Conservation (phyloP, 1,284 basidiomycete genomes). For the Prillingera fragicola region DNA sequence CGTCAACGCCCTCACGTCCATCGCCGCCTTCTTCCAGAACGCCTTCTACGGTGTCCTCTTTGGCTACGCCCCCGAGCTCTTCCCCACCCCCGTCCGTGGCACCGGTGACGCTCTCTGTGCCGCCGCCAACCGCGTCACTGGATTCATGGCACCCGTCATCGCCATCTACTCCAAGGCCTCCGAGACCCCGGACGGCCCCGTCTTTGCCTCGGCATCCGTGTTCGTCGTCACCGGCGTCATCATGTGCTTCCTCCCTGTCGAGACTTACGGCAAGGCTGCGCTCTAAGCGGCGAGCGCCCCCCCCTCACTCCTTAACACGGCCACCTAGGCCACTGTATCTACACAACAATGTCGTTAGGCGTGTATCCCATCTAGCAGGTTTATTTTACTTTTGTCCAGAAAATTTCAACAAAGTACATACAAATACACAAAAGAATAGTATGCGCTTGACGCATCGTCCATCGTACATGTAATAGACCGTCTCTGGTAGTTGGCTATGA, state of each 20-base stretch:
- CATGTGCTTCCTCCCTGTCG: slow-evolving; percentile 56
- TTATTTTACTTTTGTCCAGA: no score
- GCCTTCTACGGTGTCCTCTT: slow-evolving; percentile 55
- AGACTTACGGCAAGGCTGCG: slow-evolving; percentile 50
- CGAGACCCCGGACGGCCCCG: slow-evolving; percentile 50
- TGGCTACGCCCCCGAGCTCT: slow-evolving; percentile 61
- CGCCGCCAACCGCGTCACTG: slow-evolving; percentile 56
- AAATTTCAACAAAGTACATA: no score
- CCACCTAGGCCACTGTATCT: no score
- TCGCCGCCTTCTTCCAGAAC: slow-evolving; percentile 53
- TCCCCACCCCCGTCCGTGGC: slow-evolving; percentile 60
- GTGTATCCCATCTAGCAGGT: no score
- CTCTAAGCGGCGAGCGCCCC: slow-evolving; percentile 12
- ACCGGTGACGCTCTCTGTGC: slow-evolving; percentile 60
- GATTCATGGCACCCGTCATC: slow-evolving; percentile 47
- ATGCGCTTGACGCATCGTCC: no score
- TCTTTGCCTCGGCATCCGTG: slow-evolving; percentile 57
- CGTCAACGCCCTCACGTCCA: slow-evolving; percentile 57
- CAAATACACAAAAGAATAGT: no score
- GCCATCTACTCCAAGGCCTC: slow-evolving; percentile 23
- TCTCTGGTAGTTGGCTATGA: no score
- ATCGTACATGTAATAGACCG: no score
- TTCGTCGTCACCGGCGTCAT: slow-evolving; percentile 52
- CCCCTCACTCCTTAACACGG: no score
- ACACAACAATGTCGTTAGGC: no score